Percentiles rank a stretch among this genome's conserved stretches.
phyloP scores from a whole-genome alignment of 2,329 filamentous ascomycete genomes.

The Cladophialophora carrionii region DNA sequence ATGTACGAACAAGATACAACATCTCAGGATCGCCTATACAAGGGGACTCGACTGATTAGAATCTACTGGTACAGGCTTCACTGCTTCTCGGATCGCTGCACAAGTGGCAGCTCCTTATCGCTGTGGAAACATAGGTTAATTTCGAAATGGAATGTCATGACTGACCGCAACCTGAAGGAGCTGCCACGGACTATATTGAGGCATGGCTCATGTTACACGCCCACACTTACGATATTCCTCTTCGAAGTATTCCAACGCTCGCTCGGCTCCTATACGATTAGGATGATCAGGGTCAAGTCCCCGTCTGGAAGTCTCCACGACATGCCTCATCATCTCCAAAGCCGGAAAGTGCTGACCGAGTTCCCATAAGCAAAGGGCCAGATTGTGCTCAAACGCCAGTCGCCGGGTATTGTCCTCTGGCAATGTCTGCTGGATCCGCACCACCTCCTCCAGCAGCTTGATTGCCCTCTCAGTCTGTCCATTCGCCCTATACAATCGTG shows the following conservation, averaged over 20 bases:
- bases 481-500: constrained; percentile 23
- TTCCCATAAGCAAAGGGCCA: not conserved
- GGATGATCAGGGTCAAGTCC: constrained; percentile 3
- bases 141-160: too few species aligned
- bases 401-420: constrained; percentile 3
- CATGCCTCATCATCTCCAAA: not conserved
- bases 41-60: too few species aligned
- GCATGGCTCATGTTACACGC: not conserved
- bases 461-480: constrained; percentile 1
- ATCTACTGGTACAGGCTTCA: too few species aligned
- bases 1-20: too few species aligned
- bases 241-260: not conserved
- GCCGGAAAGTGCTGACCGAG: not conserved
- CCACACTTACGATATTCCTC: not conserved
- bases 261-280: not conserved
- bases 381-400: not conserved
- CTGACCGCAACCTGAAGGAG: too few species aligned
- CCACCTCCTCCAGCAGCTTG: not conserved
- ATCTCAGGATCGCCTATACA: too few species aligned
- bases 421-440: not conserved
- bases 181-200: too few species aligned
- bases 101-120: too few species aligned
- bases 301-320: not conserved
- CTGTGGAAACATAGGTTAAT: too few species aligned
- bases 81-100: too few species aligned